A percentile compares a stretch with the other conserved stretches of the same genome.
These are phyloP conservation scores for Metarhizium guizhouense DNA, from an alignment of 2,329 filamentous ascomycete species.

Conservation along the genomic window DNA sequence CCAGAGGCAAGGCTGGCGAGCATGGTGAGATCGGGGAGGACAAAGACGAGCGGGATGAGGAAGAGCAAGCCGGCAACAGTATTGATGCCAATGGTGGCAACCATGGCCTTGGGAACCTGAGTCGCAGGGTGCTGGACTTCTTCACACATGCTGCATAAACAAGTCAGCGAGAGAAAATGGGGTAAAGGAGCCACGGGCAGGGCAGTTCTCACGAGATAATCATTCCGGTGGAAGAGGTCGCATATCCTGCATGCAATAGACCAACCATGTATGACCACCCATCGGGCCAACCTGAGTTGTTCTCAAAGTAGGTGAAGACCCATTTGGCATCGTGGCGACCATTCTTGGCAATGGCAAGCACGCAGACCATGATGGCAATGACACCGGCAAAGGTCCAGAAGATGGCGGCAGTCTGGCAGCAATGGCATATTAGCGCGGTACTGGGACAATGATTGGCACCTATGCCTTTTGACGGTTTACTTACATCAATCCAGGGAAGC, in stretches of 20 bases:
- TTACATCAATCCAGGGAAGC: slow-evolving; percentile 61
- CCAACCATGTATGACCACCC: slow-evolving; percentile 70
- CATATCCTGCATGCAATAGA: slow-evolving; percentile 63
- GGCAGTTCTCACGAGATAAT: slow-evolving; percentile 59
- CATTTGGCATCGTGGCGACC: slow-evolving; percentile 54
- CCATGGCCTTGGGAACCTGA: slow-evolving; percentile 67
- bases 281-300: slow-evolving; percentile 57
- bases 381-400: slow-evolving; percentile 68
- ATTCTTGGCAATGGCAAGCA: slow-evolving; percentile 58
- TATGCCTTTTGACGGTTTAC: slow-evolving; percentile 18
- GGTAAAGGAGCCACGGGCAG: neutral
- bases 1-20: slow-evolving; percentile 44
- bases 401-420: slow-evolving; percentile 52
- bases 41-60: slow-evolving; percentile 60
- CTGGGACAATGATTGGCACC: neutral
- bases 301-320: slow-evolving; percentile 61
- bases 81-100: slow-evolving; percentile 58
- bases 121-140: slow-evolving; percentile 57
- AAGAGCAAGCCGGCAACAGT: slow-evolving; percentile 57
- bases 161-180: neutral
- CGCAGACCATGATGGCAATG: slow-evolving; percentile 52
- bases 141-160: slow-evolving; percentile 54
- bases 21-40: slow-evolving; percentile 52
- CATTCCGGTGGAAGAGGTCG: slow-evolving; percentile 71
- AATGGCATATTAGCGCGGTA: neutral